These are phyloP conservation scores for Vachellia collinsii DNA, from an alignment of 306 rosid genomes.

Conservation along the genomic window DNA sequence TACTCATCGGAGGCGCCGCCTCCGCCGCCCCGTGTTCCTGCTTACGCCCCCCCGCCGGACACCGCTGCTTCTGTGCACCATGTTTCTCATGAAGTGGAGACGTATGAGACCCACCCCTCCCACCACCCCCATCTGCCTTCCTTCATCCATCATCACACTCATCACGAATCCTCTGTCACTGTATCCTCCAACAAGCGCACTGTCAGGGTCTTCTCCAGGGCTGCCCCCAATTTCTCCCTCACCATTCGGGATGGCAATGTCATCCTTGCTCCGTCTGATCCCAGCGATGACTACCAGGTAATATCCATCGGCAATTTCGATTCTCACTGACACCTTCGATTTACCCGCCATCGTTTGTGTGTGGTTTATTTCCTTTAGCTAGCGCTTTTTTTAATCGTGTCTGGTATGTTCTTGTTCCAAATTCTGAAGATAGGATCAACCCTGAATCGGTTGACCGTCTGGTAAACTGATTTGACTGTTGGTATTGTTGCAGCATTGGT, in stretches of 20 bases:
- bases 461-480: not conserved
- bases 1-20: constrained; percentile 38
- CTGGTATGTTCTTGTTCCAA: not conserved
- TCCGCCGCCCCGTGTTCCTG: constrained; percentile 34
- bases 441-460: not conserved
- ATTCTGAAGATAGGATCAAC: not conserved
- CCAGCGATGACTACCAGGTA: constrained; percentile 60
- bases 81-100: constrained; percentile 39
- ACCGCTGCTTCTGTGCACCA: constrained; percentile 37
- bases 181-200: constrained; percentile 44
- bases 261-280: constrained; percentile 60
- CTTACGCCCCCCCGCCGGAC: constrained; percentile 27
- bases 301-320: not conserved
- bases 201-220: constrained; percentile 55
- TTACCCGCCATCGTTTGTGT: not conserved
- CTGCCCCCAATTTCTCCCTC: constrained; percentile 57
- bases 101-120: constrained; percentile 26
- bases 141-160: constrained; percentile 42
- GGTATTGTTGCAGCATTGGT: constrained; percentile 72
- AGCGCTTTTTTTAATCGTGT: not conserved
- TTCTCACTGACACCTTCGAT: not conserved
- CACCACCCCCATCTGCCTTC: constrained; percentile 40
- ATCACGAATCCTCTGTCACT: constrained; percentile 31
- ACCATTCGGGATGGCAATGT: constrained; percentile 58
- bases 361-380: not conserved